Percentiles rank a stretch among this genome's conserved stretches.
Evolutionary conservation across 805 yeast genomes (phyloP).

Genomic region (Wickerhamomyces kurtzmanii): DNA sequence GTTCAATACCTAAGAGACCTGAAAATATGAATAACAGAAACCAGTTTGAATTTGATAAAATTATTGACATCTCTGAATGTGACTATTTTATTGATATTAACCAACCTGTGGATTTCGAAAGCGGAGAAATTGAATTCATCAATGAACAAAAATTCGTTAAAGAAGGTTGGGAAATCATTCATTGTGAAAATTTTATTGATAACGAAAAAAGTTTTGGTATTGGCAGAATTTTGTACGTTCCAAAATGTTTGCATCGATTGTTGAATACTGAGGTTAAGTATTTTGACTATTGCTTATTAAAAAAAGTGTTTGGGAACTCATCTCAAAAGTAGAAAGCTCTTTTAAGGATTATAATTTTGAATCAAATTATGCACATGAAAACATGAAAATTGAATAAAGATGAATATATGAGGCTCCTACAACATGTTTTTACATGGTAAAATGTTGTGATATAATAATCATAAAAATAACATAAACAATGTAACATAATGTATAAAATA

Average conservation of each 20-base stretch:
- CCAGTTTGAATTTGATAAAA: conserved; percentile 48
- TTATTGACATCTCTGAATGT: conserved; percentile 42
- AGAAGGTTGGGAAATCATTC: conserved; percentile 35
- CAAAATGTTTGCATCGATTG: conserved; percentile 19
- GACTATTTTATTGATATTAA: conserved; percentile 63
- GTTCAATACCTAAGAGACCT: conserved; percentile 41
- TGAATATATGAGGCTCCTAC: not conserved
- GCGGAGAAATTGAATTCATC: conserved; percentile 26
- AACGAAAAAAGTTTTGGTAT: conserved; percentile 43
- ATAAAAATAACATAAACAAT: not conserved
- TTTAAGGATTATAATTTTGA: too few relatives aligned
- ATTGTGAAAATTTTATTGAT: conserved; percentile 42
- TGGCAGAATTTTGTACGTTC: conserved; percentile 45
- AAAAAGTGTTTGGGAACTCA: too few relatives aligned
- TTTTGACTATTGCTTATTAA: conserved; percentile 40
- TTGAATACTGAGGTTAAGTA: conserved; percentile 28
- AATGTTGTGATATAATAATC: not conserved
- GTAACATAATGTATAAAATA: not conserved
- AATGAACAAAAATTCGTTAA: conserved; percentile 8
- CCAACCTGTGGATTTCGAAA: conserved; percentile 31
- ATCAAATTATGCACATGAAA: too few relatives aligned
- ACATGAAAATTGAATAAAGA: too few relatives aligned
- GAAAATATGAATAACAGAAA: conserved; percentile 69
- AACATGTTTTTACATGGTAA: not conserved
- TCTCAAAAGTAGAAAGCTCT: too few relatives aligned